phyloP scores from a whole-genome alignment of 1,284 basidiomycete genomes.

The Cystobasidium slooffiae region DNA sequence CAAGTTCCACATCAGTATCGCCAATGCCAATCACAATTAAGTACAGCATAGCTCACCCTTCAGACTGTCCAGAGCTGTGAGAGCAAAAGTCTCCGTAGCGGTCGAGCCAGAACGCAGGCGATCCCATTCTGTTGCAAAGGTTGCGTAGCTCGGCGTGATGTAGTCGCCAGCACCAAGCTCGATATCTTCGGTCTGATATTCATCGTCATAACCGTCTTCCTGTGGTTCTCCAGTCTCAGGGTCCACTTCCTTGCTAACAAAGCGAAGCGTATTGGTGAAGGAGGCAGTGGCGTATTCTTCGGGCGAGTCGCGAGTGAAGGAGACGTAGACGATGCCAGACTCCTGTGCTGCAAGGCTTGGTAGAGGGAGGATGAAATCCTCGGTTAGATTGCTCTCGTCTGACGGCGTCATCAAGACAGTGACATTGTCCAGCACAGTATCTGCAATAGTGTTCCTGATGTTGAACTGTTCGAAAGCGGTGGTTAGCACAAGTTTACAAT shows the following conservation, averaged over 20 bases:
- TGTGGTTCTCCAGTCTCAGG: slow-evolving; percentile 96
- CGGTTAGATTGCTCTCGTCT: slow-evolving; percentile 70
- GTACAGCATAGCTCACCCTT: slow-evolving; percentile 67
- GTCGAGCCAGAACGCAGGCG: slow-evolving; percentile 73
- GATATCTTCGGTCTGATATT: slow-evolving; percentile 95
- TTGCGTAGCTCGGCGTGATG: slow-evolving; percentile 87
- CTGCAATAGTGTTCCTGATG: slow-evolving; percentile 97
- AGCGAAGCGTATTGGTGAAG: slow-evolving; percentile 93
- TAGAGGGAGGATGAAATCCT: slow-evolving; percentile 93
- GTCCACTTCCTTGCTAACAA: slow-evolving; percentile 96
- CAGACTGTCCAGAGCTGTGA: slow-evolving; percentile 89
- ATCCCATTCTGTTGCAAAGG: slow-evolving; percentile 95
- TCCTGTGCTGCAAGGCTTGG: slow-evolving; percentile 72
- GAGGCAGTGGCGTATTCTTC: slow-evolving; percentile 78
- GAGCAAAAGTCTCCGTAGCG: slow-evolving; percentile 89
- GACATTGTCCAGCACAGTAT: slow-evolving; percentile 92
- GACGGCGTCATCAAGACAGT: slow-evolving; percentile 89
- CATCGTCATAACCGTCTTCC: slow-evolving; percentile 97
- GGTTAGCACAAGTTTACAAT: background rate
- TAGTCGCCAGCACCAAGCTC: slow-evolving; percentile 91
- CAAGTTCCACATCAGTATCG: slow-evolving; percentile 34
- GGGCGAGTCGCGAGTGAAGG: slow-evolving; percentile 81
- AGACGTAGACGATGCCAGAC: slow-evolving; percentile 86
- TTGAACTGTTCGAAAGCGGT: slow-evolving; percentile 72
- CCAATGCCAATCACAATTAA: slow-evolving; percentile 42